These are phyloP conservation scores for Verticillium klebahnii DNA, from an alignment of 2,329 filamentous ascomycete genomes.

Conservation along the genomic window DNA sequence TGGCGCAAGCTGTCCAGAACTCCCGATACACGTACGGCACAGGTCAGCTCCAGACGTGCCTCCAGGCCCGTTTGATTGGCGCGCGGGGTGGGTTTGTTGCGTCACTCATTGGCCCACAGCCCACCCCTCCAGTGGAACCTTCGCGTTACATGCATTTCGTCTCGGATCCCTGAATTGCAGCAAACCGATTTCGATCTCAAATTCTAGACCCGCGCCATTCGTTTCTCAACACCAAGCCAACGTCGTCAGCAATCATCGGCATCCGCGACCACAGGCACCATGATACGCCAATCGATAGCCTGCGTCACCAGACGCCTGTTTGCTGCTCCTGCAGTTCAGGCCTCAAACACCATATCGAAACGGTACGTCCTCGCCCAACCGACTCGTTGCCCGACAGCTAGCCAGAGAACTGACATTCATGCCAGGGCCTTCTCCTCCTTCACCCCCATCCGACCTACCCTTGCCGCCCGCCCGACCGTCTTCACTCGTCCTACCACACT, in stretches of 20 bases:
- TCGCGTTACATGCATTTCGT: not conserved
- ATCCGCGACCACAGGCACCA: conserved; percentile 3
- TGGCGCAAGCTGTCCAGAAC: conserved; percentile 2
- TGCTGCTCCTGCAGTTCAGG: not conserved
- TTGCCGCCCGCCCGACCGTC: conserved; percentile 24
- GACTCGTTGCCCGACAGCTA: not conserved
- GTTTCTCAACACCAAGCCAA: not conserved
- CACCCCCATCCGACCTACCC: conserved; percentile 44
- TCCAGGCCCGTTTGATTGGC: not conserved
- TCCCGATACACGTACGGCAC: not conserved
- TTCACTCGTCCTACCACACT: conserved; percentile 24
- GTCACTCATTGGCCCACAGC: conserved; percentile 1
- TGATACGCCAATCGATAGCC: conserved; percentile 12
- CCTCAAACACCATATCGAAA: not conserved
- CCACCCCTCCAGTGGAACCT: not conserved
- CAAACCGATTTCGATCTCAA: conserved; percentile 1
- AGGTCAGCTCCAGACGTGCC: not conserved
- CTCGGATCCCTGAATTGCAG: not conserved
- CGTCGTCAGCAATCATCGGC: not conserved
- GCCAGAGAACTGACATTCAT: not conserved
- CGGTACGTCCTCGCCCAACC: not conserved
- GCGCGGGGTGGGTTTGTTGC: not conserved
- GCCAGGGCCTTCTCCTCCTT: conserved; percentile 44
- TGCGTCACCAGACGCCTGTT: conserved; percentile 3
- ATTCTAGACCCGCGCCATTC: not conserved